Evolutionary conservation across 371 early-diverging fungal genomes (phyloP).

Genomic region (Mortierella sp.): DNA sequence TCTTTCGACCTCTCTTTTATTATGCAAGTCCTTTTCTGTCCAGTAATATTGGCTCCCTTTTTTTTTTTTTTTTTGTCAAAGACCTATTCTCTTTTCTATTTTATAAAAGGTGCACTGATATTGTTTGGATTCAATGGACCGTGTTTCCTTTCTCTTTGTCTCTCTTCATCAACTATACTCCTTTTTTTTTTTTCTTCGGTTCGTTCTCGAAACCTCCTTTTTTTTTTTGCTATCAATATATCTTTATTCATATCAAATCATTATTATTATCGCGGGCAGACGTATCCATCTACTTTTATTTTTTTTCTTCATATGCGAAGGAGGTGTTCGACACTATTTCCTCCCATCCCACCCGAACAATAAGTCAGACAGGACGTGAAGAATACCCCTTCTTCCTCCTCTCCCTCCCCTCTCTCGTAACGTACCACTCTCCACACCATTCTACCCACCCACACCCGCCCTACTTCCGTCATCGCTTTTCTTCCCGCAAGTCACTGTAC

Average conservation of each 20-base stretch:
- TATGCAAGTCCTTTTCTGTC: neutral
- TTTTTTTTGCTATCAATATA: constrained; percentile 2
- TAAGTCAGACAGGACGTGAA: neutral
- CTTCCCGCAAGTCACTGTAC: neutral
- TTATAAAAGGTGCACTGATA: constrained; percentile 8
- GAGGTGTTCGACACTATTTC: neutral
- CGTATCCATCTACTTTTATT: constrained; percentile 8
- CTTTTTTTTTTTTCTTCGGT: neutral
- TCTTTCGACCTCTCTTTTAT: neutral
- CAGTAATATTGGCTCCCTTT: neutral
- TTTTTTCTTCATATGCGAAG: constrained; percentile 2
- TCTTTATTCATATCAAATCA: constrained; percentile 1
- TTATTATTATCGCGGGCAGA: neutral
- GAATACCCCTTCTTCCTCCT: neutral
- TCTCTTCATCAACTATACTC: constrained; percentile 9
- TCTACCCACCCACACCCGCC: neutral
- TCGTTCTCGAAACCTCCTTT: constrained; percentile 12
- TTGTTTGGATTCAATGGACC: constrained; percentile 7
- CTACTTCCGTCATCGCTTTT: neutral
- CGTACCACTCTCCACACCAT: neutral
- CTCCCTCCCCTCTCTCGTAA: neutral
- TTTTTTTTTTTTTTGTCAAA: neutral
- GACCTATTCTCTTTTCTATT: no score
- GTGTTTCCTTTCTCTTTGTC: constrained; percentile 11
- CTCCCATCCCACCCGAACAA: neutral